Percentiles rank a stretch among this genome's conserved stretches.
These are phyloP conservation scores for Eragrostis curvula DNA, from an alignment of 176 grass and related monocot species.

Conservation along the genomic window DNA sequence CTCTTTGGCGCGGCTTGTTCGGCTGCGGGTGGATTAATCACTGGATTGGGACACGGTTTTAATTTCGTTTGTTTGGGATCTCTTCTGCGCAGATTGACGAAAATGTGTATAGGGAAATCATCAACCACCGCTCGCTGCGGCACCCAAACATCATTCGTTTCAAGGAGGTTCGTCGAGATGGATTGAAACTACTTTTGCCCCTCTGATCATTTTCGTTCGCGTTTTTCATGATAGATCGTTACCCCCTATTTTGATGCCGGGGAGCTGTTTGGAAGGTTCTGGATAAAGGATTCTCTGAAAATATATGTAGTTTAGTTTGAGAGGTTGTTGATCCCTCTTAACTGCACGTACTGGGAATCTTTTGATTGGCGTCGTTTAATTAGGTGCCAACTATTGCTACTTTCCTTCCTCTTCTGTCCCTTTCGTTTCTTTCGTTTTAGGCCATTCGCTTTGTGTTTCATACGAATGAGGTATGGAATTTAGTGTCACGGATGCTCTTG, in stretches of 20 bases:
- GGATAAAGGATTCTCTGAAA: not conserved
- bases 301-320: constrained; percentile 1
- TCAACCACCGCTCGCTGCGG: constrained; percentile 91
- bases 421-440: constrained; percentile 24
- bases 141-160: constrained; percentile 98
- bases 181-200: not conserved
- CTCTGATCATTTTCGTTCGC: not conserved
- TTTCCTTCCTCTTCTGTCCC: not conserved
- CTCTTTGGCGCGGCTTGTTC: not conserved
- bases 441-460: constrained; percentile 7
- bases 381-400: constrained; percentile 39
- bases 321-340: constrained; percentile 14
- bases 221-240: not conserved
- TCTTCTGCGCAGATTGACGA: constrained; percentile 74
- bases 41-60: constrained; percentile 11
- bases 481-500: constrained; percentile 13
- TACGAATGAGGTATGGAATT: constrained; percentile 15
- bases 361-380: constrained; percentile 39
- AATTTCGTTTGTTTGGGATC: constrained; percentile 38
- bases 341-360: constrained; percentile 37
- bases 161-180: constrained; percentile 68
- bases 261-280: not conserved
- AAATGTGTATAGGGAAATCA: constrained; percentile 95
- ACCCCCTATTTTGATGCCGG: not conserved
- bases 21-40: constrained; percentile 35